phyloP scores from a whole-genome alignment of 2,329 filamentous ascomycete genomes.

The Fusarium hostae region DNA sequence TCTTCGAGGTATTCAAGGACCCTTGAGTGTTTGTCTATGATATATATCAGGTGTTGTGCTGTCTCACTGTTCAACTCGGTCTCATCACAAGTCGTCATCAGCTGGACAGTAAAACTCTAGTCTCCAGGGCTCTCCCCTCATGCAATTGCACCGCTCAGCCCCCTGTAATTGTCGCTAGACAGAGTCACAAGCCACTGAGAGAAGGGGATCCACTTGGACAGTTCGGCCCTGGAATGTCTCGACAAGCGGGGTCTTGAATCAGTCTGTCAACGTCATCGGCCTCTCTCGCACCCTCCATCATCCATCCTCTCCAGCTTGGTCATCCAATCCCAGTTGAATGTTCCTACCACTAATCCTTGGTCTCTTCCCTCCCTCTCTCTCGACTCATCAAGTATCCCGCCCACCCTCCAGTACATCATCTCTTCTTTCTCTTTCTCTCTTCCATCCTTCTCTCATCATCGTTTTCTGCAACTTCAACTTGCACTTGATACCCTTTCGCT shows the following conservation, averaged over 20 bases:
- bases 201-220: constrained; percentile 14
- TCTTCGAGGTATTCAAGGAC: neutral
- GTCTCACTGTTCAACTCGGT: constrained; percentile 12
- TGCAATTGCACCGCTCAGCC: constrained; percentile 21
- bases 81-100: constrained; percentile 41
- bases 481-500: constrained; percentile 19
- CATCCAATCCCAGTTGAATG: constrained; percentile 29
- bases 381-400: constrained; percentile 40
- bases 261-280: constrained; percentile 44
- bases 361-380: constrained; percentile 12
- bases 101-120: constrained; percentile 29
- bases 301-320: constrained; percentile 25
- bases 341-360: constrained; percentile 22
- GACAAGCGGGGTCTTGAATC: constrained; percentile 34
- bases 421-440: constrained; percentile 11
- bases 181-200: constrained; percentile 37
- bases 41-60: constrained; percentile 22
- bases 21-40: neutral
- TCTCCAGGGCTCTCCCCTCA: constrained; percentile 6
- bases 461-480: neutral
- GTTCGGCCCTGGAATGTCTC: constrained; percentile 38
- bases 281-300: constrained; percentile 32
- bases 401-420: constrained; percentile 36
- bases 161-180: constrained; percentile 20
- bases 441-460: constrained; percentile 13